Conservation (phyloP, 2,329 filamentous ascomycete species). For the Chaetomium olivaceum region DNA sequence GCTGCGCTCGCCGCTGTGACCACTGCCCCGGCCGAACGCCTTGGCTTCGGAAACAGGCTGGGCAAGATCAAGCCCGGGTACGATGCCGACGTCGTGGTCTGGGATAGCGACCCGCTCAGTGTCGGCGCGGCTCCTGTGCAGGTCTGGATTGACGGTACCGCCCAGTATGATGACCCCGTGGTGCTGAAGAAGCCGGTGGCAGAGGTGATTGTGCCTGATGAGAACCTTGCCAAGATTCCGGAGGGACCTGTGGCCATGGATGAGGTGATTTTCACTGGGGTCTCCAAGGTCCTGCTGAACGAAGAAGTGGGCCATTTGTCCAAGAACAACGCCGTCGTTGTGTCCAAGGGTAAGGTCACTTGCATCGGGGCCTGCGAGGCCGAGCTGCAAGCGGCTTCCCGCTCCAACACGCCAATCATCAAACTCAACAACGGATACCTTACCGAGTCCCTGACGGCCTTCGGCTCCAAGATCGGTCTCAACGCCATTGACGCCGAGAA, state of each 20-base stretch:
- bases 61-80: conserved; percentile 63
- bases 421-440: conserved; percentile 60
- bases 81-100: conserved; percentile 62
- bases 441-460: conserved; percentile 60
- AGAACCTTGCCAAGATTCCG: conserved; percentile 43
- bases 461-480: conserved; percentile 62
- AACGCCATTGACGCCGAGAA: conserved; percentile 62
- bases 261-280: conserved; percentile 57
- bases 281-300: conserved; percentile 54
- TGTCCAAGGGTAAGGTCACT: conserved; percentile 54
- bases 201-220: conserved; percentile 43
- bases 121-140: conserved; percentile 61
- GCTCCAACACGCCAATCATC: conserved; percentile 40
- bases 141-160: conserved; percentile 63
- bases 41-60: conserved; percentile 58
- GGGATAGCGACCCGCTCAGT: conserved; percentile 63
- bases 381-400: conserved; percentile 44
- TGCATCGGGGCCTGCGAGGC: conserved; percentile 57
- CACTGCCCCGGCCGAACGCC: conserved; percentile 57
- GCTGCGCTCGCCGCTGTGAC: conserved; percentile 60
- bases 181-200: conserved; percentile 53
- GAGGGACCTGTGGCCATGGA: conserved; percentile 44
- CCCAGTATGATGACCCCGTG: conserved; percentile 57
- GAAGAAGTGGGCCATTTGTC: conserved; percentile 39
- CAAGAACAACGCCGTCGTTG: conserved; percentile 47